These are phyloP conservation scores for Pseudopithomyces maydicus DNA, from an alignment of 2,329 filamentous ascomycete species.

Conservation along the genomic window DNA sequence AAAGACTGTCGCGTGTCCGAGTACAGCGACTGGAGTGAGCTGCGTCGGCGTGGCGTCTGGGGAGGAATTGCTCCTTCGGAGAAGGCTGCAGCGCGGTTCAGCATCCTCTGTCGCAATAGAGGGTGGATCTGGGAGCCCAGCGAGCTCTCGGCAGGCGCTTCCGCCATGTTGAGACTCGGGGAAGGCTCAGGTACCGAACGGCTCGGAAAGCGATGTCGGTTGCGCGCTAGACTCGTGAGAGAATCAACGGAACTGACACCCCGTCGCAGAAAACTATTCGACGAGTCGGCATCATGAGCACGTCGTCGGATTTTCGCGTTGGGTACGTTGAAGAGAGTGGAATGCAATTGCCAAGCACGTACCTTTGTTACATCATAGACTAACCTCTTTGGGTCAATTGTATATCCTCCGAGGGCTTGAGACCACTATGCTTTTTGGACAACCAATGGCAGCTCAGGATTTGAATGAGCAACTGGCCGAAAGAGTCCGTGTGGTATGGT, in stretches of 20 bases:
- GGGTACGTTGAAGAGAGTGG: slow-evolving; percentile 10
- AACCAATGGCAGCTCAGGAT: not conserved
- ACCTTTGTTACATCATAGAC: slow-evolving; percentile 19
- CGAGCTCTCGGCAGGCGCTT: slow-evolving; percentile 24
- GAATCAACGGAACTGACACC: not conserved
- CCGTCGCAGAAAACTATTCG: slow-evolving; percentile 1
- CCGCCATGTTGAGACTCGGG: slow-evolving; percentile 28
- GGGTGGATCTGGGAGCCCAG: slow-evolving; percentile 31
- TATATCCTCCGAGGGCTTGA: slow-evolving; percentile 2
- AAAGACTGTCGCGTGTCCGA: slow-evolving; percentile 71
- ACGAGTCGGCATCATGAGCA: slow-evolving; percentile 17
- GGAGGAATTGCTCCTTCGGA: slow-evolving; percentile 33
- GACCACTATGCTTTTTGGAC: not conserved
- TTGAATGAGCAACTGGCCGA: not conserved
- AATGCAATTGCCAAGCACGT: slow-evolving; percentile 5
- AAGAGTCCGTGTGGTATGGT: too few species aligned
- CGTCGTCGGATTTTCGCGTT: slow-evolving; percentile 10
- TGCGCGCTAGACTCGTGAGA: slow-evolving; percentile 2
- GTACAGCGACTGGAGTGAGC: slow-evolving; percentile 79
- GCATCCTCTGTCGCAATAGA: slow-evolving; percentile 39
- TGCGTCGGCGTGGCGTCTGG: slow-evolving; percentile 61
- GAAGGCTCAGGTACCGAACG: not conserved
- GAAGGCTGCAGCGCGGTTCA: slow-evolving; percentile 43
- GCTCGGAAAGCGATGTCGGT: not conserved
- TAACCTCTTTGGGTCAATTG: slow-evolving; percentile 16